Evolutionary conservation across 495 filamentous ascomycete species (phyloP), one percentile per base, ranked within the genome.

Genomic region (Trichoderma asperelloides): DNA sequence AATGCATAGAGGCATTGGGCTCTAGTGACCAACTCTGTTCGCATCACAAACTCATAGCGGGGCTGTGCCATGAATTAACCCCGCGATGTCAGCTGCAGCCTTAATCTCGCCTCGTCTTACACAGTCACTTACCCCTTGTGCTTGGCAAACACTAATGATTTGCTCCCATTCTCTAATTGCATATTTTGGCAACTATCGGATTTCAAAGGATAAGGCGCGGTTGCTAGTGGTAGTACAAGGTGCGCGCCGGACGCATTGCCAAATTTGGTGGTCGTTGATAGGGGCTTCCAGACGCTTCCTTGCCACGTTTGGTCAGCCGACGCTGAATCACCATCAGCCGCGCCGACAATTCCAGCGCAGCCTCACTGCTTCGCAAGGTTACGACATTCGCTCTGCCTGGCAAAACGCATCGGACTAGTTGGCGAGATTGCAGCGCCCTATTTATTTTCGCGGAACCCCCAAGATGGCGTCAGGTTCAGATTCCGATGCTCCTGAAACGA

Each of bases 401-500:
- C 33, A 23, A 23, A 15, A 13, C 49, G 13, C 28, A 60, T 15
- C 6, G 16, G 3, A 21, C 12, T 25, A 18, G 18, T 8, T 55
- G 28, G 28, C 27, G 37, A 55, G 12, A 12, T 8, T 18, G 18
- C 55, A 25, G 25, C 27, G 27, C 16, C 23, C 13, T 60, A 60
- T 60, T 60, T 60, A 60, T 60, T 33, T 18, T 23, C 41, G 4
- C 27, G 2, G 30, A 43, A 12, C 25, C n/a, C 33, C 45, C 66
- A 67, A 63, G 23, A 67, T 67, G 66, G 66, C 66, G 39, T 67
- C 66, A 21, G 40, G 39, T 65, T 69, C 25, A 65, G 75, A 76
- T 69, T 65, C 70, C 67, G 72, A 72, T 67, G 55, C 55, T 60
- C 55, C 55, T 49, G 74, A 84, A 37, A 80, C 78, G 33, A 79